phyloP scores from a whole-genome alignment of 2,329 filamentous ascomycete genomes.

The Fusarium tanahbumbuense region DNA sequence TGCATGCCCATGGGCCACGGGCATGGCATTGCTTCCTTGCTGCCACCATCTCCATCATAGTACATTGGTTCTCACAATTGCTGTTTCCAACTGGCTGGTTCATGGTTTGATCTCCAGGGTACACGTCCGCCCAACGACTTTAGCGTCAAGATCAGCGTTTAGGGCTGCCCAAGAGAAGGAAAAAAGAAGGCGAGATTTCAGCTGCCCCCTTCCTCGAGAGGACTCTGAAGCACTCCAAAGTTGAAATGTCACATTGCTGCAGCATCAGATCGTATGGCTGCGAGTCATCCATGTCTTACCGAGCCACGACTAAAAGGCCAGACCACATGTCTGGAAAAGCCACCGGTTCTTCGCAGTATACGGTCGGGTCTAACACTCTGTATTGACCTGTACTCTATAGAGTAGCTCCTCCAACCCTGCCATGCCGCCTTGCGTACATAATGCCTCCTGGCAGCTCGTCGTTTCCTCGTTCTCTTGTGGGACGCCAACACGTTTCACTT shows the following conservation, averaged over 20 bases:
- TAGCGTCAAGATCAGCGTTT: conserved; percentile 34
- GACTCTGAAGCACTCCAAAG: conserved; percentile 14
- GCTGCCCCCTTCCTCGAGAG: conserved; percentile 4
- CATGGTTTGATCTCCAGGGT: conserved; percentile 35
- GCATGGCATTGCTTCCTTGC: conserved; percentile 25
- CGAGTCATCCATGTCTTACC: conserved; percentile 42
- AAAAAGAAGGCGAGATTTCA: conserved; percentile 6
- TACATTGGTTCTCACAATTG: conserved; percentile 27
- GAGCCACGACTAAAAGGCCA: conserved; percentile 14
- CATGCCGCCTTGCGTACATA: conserved; percentile 12
- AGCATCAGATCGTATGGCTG: conserved; percentile 41
- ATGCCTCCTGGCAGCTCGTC: conserved; percentile 8
- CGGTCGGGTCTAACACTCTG: conserved; percentile 2
- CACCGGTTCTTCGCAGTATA: conserved; percentile 20
- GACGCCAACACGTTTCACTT: conserved; percentile 31
- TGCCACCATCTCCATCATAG: conserved; percentile 33
- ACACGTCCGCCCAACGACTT: conserved; percentile 31
- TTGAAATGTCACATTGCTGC: conserved; percentile 37
- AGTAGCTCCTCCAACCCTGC: conserved; percentile 2
- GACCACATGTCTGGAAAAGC: conserved; percentile 36
- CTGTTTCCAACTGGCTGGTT: conserved; percentile 36
- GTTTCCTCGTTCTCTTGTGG: conserved; percentile 8
- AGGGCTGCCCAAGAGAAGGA: conserved; percentile 22
- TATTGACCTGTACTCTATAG: conserved; percentile 18
- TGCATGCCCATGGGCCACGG: conserved; percentile 12